Base-by-base conservation (phyloP, 2,329 filamentous ascomycete species). In the Calonectria henricotiae region DNA sequence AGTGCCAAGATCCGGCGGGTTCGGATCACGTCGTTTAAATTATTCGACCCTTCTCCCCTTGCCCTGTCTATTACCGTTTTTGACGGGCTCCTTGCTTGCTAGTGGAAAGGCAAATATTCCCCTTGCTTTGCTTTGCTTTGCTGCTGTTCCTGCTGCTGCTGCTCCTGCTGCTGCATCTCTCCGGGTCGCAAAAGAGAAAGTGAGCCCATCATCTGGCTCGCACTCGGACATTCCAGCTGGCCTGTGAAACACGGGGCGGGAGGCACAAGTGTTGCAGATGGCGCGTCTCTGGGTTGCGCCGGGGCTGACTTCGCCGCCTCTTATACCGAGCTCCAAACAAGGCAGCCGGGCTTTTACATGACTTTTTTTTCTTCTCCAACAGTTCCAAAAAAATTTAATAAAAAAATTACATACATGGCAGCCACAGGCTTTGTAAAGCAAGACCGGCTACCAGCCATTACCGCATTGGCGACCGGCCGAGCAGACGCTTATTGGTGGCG, bases 311-410 rank as follows among this genome's bases (percentile, higher is more conserved):
- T 32, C 8, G 27, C 54, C 54, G 35, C 39, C 35, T 41, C 37
- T 44, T 61, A 61, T 35, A 61, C 55, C 55, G 55, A 61, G 55
- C 12, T 35, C 55, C 23, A 23, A 61, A 43, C 35, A 12, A n/a
- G 54, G 37, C 20, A 43, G 17, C 8, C 13, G 23, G 37, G 25
- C 1, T 5, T 49, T 30, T 30, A 30, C 7, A 30, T 47, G 1
- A 3, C 23, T 25, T 49, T 30, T 49, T 27, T 7, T 12, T 2
- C 27, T 32, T 32, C 32, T 41, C 9, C 12, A 61, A 41, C 55
- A 55, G 30, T 60, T 60, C 13, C n/a, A 17, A n/a, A 9, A 41
- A 30, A 7, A 7, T n/a, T 35, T 20, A 20, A 20, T 1, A 20
- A 20, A 1, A 20, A 20, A 20, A 20, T 20, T 20, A 20, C 20